phyloP scores from a whole-genome alignment of 768 basidiomycete genomes.

The Tulasnella sp. region DNA sequence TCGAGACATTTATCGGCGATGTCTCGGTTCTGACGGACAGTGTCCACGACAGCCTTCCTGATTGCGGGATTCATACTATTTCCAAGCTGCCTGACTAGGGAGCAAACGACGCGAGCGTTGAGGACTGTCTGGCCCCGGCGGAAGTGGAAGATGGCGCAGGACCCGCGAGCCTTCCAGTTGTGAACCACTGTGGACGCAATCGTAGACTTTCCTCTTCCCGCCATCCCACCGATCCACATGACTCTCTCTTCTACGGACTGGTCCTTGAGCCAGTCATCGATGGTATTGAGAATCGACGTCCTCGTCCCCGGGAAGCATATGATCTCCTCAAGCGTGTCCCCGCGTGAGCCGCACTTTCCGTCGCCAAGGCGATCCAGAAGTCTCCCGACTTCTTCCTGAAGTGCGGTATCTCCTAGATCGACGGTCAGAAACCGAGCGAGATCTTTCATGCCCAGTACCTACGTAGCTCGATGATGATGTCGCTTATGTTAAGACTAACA shows the following conservation, averaged over 20 bases:
- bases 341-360: slow-evolving; percentile 94
- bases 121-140: neutral
- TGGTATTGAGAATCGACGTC: neutral
- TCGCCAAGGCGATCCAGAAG: slow-evolving; percentile 98
- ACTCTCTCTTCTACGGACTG: neutral
- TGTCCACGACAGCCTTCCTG: neutral
- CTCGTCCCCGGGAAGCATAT: neutral
- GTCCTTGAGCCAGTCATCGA: neutral
- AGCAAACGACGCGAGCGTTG: neutral
- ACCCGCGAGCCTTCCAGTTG: neutral
- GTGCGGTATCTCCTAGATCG: neutral
- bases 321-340: slow-evolving; percentile 54
- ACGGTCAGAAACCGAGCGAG: neutral
- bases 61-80: neutral
- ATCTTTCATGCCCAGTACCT: neutral
- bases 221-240: neutral
- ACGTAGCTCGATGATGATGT: neutral
- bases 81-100: neutral
- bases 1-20: neutral
- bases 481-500: neutral
- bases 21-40: neutral
- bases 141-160: neutral
- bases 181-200: neutral
- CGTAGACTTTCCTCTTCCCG: neutral
- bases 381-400: slow-evolving; percentile 37